Conservation (phyloP, 1,139 yeast species). For the Nakaseomyces bracarensis region DNA sequence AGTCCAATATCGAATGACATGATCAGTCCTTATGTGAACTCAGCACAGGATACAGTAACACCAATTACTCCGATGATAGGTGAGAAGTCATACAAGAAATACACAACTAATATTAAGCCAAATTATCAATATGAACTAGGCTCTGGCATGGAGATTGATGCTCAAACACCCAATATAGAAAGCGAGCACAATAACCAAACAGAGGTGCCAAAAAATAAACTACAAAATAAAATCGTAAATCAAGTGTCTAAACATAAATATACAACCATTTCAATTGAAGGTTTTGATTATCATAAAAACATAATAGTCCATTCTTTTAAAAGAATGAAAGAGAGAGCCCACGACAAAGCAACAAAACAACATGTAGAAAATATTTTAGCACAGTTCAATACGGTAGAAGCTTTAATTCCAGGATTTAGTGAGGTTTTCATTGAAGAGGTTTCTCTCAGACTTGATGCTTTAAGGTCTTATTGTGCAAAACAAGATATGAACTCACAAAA, state of each 20-base stretch:
- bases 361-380: conserved; percentile 39
- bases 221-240: conserved; percentile 1
- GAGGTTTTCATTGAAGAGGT: conserved; percentile 60
- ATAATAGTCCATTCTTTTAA: conserved; percentile 36
- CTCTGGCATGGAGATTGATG: conserved; percentile 21
- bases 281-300: conserved; percentile 33
- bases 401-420: conserved; percentile 51
- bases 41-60: conserved; percentile 15
- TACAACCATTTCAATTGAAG: conserved; percentile 12
- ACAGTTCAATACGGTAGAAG: conserved; percentile 40
- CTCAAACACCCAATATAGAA: not conserved
- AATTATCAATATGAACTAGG: conserved; percentile 15
- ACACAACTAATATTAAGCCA: conserved; percentile 8
- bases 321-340: conserved; percentile 44
- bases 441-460: conserved; percentile 32
- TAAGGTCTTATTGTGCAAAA: conserved; percentile 17
- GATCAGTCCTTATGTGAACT: conserved; percentile 12
- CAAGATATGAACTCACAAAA: conserved; percentile 7
- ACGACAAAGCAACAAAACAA: conserved; percentile 38
- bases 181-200: conserved; percentile 7
- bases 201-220: conserved; percentile 7
- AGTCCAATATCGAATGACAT: conserved; percentile 12
- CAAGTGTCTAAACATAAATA: conserved; percentile 2
- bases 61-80: conserved; percentile 20
- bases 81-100: conserved; percentile 19